Conservation (phyloP, 192 early-diverging fungal genomes). For the Linnemannia exigua region DNA sequence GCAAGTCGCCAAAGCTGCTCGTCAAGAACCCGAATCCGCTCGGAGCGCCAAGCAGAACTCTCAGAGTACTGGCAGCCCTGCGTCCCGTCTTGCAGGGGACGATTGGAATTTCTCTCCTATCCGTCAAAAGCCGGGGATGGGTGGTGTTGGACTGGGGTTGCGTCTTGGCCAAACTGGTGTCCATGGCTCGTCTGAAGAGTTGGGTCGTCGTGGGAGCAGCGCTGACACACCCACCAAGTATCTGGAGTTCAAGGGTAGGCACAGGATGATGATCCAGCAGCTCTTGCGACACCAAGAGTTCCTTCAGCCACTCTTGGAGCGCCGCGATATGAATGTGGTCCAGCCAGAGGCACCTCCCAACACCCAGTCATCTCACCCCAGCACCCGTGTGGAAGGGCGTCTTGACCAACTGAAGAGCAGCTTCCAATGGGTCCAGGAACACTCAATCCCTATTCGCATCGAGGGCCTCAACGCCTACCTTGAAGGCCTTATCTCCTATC, state of each 20-base stretch:
- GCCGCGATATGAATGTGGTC: background rate
- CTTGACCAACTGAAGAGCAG: conserved; percentile 27
- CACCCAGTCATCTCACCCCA: background rate
- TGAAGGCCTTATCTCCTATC: conserved; percentile 20
- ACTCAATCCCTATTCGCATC: conserved; percentile 23
- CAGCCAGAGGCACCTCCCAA: background rate
- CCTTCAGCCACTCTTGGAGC: conserved; percentile 22
- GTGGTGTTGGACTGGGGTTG: background rate
- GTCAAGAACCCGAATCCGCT: background rate
- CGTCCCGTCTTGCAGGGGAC: background rate
- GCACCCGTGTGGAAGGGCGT: background rate
- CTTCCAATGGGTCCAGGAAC: conserved; percentile 24
- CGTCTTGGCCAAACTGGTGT: background rate
- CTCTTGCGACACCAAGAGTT: conserved; percentile 27
- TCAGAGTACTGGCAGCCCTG: background rate
- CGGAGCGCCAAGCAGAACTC: background rate
- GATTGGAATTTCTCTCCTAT: conserved; percentile 34
- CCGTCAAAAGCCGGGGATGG: conserved; percentile 7
- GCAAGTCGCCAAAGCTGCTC: conserved; percentile 32
- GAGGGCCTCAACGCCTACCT: conserved; percentile 35
- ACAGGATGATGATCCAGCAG: conserved; percentile 21
- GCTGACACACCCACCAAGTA: background rate
- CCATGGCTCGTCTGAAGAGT: background rate
- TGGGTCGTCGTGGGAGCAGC: background rate
- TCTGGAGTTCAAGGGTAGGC: conserved; percentile 7